phyloP scores from a whole-genome alignment of 2,329 filamentous ascomycete genomes.

The Gnomoniopsis smithogilvyi region DNA sequence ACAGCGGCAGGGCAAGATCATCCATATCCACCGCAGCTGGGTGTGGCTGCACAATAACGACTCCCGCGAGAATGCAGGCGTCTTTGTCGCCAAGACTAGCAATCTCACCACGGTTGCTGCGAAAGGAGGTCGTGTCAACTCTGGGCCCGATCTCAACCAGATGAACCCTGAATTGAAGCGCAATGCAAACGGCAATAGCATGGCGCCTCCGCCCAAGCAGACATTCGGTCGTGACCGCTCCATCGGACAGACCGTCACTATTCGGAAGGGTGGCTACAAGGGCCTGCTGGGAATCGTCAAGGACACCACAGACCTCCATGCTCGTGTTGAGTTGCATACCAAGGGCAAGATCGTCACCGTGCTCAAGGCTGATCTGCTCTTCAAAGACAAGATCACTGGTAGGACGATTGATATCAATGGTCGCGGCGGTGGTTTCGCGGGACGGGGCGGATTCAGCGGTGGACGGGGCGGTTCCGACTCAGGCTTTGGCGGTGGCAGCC shows the following conservation, averaged over 20 bases:
- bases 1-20: conserved; percentile 79
- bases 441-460: conserved; percentile 39
- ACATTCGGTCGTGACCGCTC: conserved; percentile 77
- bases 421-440: conserved; percentile 37
- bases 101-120: conserved; percentile 91
- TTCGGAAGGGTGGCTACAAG: conserved; percentile 86
- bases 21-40: conserved; percentile 91
- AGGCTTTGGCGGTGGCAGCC: conserved; percentile 62
- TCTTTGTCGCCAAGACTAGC: conserved; percentile 82
- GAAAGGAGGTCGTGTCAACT: conserved; percentile 78
- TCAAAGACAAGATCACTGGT: conserved; percentile 82
- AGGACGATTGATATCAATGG: conserved; percentile 69
- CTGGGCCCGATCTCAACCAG: conserved; percentile 74
- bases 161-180: conserved; percentile 91
- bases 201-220: conserved; percentile 61
- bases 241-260: conserved; percentile 87
- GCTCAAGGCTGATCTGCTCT: conserved; percentile 73
- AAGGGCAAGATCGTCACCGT: conserved; percentile 90
- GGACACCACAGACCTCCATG: conserved; percentile 82
- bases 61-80: conserved; percentile 79
- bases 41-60: conserved; percentile 86
- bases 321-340: conserved; percentile 88
- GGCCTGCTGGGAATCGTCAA: conserved; percentile 93
- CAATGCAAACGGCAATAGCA: conserved; percentile 54
- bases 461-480: conserved; percentile 38